Conservation (phyloP, 805 yeast species). For the Aciculoconidium aculeatum region DNA sequence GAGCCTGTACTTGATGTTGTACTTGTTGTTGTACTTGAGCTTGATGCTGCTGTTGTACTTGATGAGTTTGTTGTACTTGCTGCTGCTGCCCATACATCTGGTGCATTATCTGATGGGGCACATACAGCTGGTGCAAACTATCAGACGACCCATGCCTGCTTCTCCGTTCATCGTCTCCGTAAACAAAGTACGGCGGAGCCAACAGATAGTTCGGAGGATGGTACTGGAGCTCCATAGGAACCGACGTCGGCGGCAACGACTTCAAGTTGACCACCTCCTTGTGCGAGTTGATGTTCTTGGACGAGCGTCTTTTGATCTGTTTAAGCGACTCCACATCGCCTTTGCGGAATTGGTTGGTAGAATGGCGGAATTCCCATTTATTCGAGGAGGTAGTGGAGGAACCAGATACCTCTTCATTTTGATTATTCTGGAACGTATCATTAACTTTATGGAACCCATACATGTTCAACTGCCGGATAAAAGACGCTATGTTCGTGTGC, state of each 20-base stretch:
- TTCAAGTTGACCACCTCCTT: slow-evolving; percentile 35
- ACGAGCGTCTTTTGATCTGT: slow-evolving; percentile 71
- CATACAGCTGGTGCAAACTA: slow-evolving; percentile 1
- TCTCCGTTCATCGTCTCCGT: slow-evolving; percentile 3
- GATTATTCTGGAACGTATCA: slow-evolving; percentile 28
- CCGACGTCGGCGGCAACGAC: slow-evolving; percentile 23
- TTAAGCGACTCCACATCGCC: slow-evolving; percentile 75
- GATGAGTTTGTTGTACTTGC: slow-evolving; percentile 9
- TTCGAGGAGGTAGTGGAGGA: slow-evolving; percentile 16
- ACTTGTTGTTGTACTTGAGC: slow-evolving; percentile 13
- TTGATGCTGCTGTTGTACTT: slow-evolving; percentile 9
- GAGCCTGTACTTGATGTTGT: slow-evolving; percentile 7
- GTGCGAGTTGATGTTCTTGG: slow-evolving; percentile 31
- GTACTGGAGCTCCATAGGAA: slow-evolving; percentile 8
- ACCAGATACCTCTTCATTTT: slow-evolving; percentile 11
- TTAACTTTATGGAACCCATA: slow-evolving; percentile 43
- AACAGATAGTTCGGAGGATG: slow-evolving; percentile 6
- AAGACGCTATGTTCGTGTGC: slow-evolving; percentile 40
- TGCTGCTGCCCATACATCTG: slow-evolving; percentile 5
- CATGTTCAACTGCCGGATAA: slow-evolving; percentile 40
- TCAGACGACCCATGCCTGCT: slow-evolving; percentile 4
- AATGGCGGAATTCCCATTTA: slow-evolving; percentile 86
- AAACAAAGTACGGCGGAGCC: slow-evolving; percentile 4
- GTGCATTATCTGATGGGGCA: slow-evolving; percentile 4
- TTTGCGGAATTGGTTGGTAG: slow-evolving; percentile 68